Evolutionary conservation across 2,329 filamentous ascomycete genomes (phyloP).

Genomic region (Ciborinia camelliae): DNA sequence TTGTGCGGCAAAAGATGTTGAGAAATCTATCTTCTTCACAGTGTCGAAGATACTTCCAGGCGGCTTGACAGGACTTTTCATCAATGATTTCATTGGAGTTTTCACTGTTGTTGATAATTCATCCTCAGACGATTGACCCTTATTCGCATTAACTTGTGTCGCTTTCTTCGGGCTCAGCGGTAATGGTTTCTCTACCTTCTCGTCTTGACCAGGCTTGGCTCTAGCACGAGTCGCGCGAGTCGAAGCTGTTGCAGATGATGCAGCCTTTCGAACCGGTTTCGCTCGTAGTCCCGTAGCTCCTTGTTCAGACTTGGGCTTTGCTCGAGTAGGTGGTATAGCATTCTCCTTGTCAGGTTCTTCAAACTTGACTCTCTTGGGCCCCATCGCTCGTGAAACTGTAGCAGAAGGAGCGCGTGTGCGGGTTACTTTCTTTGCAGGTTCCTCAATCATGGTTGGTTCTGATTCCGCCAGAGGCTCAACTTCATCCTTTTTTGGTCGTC

Average conservation of each 20-base stretch:
- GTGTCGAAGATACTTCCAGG: conserved; percentile 37
- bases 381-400: conserved; percentile 43
- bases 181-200: conserved; percentile 42
- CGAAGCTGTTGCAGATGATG: conserved; percentile 31
- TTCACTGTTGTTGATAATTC: conserved; percentile 54
- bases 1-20: conserved; percentile 32
- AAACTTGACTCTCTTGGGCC: conserved; percentile 58
- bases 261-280: conserved; percentile 49
- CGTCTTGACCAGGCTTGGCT: conserved; percentile 35
- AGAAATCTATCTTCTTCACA: conserved; percentile 40
- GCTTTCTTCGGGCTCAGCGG: conserved; percentile 64
- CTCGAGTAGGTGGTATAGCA: conserved; percentile 45
- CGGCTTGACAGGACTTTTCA: conserved; percentile 55
- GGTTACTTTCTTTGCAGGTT: conserved; percentile 40
- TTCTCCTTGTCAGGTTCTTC: conserved; percentile 63
- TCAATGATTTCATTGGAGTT: conserved; percentile 50
- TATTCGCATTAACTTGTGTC: conserved; percentile 50
- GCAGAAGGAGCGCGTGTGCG: conserved; percentile 38
- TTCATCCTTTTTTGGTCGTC: conserved; percentile 34
- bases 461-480: conserved; percentile 24
- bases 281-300: conserved; percentile 42
- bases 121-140: conserved; percentile 54
- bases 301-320: conserved; percentile 39
- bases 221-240: conserved; percentile 35
- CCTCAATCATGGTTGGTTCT: conserved; percentile 34